Evolutionary conservation across 2,329 filamentous ascomycete genomes (phyloP), one percentile per base, ranked within the genome.

Genomic region (Hypoxylon sp.): DNA sequence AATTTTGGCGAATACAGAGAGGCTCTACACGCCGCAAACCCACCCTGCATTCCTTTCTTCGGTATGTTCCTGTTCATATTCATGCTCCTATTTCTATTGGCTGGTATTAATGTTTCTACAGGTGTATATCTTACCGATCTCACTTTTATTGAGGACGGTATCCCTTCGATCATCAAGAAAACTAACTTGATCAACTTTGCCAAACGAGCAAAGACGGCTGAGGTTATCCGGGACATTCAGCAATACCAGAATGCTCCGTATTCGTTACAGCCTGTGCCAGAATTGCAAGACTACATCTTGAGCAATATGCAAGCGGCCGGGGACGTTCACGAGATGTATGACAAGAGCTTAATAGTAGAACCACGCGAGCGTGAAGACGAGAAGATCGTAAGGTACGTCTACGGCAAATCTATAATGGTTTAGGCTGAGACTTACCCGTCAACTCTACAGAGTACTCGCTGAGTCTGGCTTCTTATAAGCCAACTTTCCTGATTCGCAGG

Each of bases 241-340:
- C 95, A 98, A 79, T 99, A 98, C 79, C 96, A 99, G 80, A 98
- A 97, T 75, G 93, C 97, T 68, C 94, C 94, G n/a, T 99, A 98
- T 79, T 91, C 92, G 6, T 84, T 99, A 57, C 93, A 97, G 77
- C 88, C 94, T 0, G 95, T 99, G 15, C 88, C 91, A 1, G 96
- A 98, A 81, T 85, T 99, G 72, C 95, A 98, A 79, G 94, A 98
- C 74, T 99, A 98, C 81, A 97, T 99, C 72, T 83, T 98, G 73
- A 94, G 91, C 79, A 98, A 98, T 80, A 97, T 98, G 92, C 92
- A 97, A 82, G 92, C 91, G 31, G 95, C 96, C 3, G 93, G 94
- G 57, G 95, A 98, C 79, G 96, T 99, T 70, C 94, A 98, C 80
- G 95, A 98, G 85, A 98, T 98, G 96, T 99, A 98, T 84, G 94